phyloP scores from a whole-genome alignment of 2,329 filamentous ascomycete genomes.

The Akanthomyces uredinophilus region DNA sequence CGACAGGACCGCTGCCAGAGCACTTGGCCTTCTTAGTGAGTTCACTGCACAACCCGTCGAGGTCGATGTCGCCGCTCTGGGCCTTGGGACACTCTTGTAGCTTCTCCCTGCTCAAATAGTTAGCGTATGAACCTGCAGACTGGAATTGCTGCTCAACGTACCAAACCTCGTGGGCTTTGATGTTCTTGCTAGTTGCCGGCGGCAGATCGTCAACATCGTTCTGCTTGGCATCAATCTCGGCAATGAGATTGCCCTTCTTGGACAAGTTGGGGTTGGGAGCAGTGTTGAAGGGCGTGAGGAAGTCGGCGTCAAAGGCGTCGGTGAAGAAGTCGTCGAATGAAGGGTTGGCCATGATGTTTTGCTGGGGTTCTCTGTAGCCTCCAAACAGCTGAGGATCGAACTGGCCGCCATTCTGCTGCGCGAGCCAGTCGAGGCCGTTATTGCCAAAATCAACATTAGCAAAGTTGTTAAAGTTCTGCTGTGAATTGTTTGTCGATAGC shows the following conservation, averaged over 20 bases:
- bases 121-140: conserved; percentile 29
- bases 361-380: conserved; percentile 86
- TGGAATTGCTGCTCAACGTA: not conserved
- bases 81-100: conserved; percentile 82
- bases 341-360: conserved; percentile 64
- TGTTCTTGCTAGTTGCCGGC: not conserved
- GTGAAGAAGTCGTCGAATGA: conserved; percentile 69
- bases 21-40: conserved; percentile 94
- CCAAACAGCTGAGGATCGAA: conserved; percentile 92
- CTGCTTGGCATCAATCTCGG: conserved; percentile 71
- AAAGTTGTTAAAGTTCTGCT: conserved; percentile 28
- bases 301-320: conserved; percentile 78
- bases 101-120: conserved; percentile 67
- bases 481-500: conserved; percentile 33
- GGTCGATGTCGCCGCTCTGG: conserved; percentile 84
- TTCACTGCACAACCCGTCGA: conserved; percentile 88
- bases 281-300: conserved; percentile 75
- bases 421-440: conserved; percentile 66
- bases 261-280: conserved; percentile 37
- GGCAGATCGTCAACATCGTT: conserved; percentile 65
- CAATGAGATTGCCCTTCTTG: conserved; percentile 65
- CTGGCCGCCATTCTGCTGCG: conserved; percentile 73
- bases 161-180: conserved; percentile 9
- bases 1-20: conserved; percentile 82
- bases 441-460: conserved; percentile 38